A percentile compares a stretch with the other conserved stretches of the same genome.
These are phyloP conservation scores for Penicillium griseofulvum DNA, from an alignment of 2,329 filamentous ascomycete genomes.

Conservation along the genomic window DNA sequence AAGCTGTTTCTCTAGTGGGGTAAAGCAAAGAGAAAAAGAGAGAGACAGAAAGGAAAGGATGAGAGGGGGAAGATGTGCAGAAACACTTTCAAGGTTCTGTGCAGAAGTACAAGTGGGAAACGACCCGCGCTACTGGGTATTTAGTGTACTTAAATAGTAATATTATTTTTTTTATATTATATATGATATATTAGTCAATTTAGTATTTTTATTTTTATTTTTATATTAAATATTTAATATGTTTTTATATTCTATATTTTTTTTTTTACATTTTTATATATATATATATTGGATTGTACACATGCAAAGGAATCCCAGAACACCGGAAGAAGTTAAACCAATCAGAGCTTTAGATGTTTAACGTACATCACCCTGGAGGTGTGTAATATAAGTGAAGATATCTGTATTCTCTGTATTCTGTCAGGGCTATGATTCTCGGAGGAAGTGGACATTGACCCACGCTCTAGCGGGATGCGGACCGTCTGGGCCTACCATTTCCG, in stretches of 20 bases:
- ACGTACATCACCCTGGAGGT: too few relatives aligned
- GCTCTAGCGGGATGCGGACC: constrained; percentile 9
- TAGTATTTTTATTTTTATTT: too few relatives aligned
- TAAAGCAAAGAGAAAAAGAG: neutral
- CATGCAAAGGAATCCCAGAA: neutral
- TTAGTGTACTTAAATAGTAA: too few relatives aligned
- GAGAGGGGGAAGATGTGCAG: constrained; percentile 1
- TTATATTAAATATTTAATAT: too few relatives aligned
- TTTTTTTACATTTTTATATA: too few relatives aligned
- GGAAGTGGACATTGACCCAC: neutral
- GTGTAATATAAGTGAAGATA: too few relatives aligned
- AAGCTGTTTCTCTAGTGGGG: neutral
- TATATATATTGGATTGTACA: neutral
- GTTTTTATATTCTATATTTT: too few relatives aligned
- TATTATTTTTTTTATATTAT: too few relatives aligned
- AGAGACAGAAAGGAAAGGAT: neutral
- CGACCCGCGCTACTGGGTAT: neutral
- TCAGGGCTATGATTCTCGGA: neutral
- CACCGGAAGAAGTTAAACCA: neutral
- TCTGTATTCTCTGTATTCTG: too few relatives aligned
- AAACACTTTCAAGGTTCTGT: neutral
- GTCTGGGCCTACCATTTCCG: constrained; percentile 7
- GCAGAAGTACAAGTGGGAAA: constrained; percentile 3
- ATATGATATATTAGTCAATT: too few relatives aligned
- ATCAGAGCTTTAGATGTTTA: neutral